Evolutionary conservation across 1,284 basidiomycete species (phyloP), one percentile per base, ranked within the genome.

Genomic region (Sanghuangporus weigelae): DNA sequence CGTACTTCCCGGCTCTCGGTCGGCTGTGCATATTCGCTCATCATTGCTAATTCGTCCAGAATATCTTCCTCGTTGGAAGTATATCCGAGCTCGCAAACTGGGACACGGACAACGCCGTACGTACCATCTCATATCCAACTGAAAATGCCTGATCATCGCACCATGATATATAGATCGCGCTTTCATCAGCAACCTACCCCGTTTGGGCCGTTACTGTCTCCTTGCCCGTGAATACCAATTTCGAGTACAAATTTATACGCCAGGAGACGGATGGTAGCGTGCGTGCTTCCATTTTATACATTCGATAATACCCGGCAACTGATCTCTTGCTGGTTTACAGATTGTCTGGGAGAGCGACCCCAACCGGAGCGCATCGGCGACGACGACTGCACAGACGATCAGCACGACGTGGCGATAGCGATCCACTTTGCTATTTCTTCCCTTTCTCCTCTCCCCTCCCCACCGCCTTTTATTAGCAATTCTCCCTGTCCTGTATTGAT

Each of bases 211-310:
- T 78, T 3, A 81, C 81, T 0, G 74, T 86, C 11, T 71, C 71
- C 23, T 67, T 89, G 0, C 81, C 84, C 0, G 75, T 79, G 0
- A 77, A 73, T 58, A 83, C 81, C 0, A 67, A 69, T 0, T 85
- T 87, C 71, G 68, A 83, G 67, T 87, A 83, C 74, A 88, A 87
- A 71, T 86, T 84, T 65, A 82, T 87, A 65, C 74, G 82, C 35
- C 84, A 83, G 70, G 80, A 82, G 66, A 75, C 77, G 1, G 75
- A 83, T 66, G 84, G 84, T 57, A 79, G 72, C 62, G 84, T 86
- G 67, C 67, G 83, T 75, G 5, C 19, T n/a, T 42, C 42, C 64
- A 56, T 40, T 40, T 36, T 54, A 36, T 39, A n/a, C 26, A 57
- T 7, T 31, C 14, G 39, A 39, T 16, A 11, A 39, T 59, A 35